Percentiles rank a stretch among this genome's conserved stretches.
Evolutionary conservation across 768 basidiomycete genomes (phyloP).

Genomic region (Calocybe cyanea): DNA sequence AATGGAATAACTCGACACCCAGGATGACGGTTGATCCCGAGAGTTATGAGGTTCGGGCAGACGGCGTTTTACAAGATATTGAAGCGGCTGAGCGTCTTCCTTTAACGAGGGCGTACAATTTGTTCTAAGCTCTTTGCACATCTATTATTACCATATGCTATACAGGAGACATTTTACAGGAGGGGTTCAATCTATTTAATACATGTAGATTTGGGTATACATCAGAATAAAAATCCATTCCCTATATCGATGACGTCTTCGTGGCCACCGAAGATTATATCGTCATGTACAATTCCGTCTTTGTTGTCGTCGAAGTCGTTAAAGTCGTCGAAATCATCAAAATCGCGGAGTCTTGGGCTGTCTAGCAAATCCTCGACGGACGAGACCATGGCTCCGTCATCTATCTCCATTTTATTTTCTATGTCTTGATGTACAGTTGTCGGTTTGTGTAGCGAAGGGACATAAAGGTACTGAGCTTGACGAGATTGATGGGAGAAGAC

Average conservation of each 20-base stretch:
- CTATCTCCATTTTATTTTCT: constrained; percentile 7
- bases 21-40: constrained; percentile 90
- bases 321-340: constrained; percentile 18
- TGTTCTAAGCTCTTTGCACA: constrained; percentile 56
- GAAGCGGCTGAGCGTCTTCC: constrained; percentile 69
- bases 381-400: neutral
- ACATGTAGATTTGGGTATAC: neutral
- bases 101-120: constrained; percentile 69
- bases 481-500: constrained; percentile 6
- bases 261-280: neutral
- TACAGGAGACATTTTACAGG: neutral
- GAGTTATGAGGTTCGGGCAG: constrained; percentile 81
- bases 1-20: constrained; percentile 83
- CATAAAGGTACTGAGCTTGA: constrained; percentile 1
- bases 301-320: constrained; percentile 8
- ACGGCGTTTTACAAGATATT: constrained; percentile 74
- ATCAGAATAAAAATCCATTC: constrained; percentile 7
- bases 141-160: neutral
- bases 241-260: constrained; percentile 6
- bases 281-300: constrained; percentile 3
- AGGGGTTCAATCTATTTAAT: constrained; percentile 2
- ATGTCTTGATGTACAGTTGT: neutral
- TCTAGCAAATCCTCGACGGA: constrained; percentile 11
- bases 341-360: constrained; percentile 15
- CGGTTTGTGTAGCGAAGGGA: neutral